Evolutionary conservation across 768 basidiomycete genomes (phyloP), one percentile per base, ranked within the genome.

Genomic region (Kwoniella dendrophila): DNA sequence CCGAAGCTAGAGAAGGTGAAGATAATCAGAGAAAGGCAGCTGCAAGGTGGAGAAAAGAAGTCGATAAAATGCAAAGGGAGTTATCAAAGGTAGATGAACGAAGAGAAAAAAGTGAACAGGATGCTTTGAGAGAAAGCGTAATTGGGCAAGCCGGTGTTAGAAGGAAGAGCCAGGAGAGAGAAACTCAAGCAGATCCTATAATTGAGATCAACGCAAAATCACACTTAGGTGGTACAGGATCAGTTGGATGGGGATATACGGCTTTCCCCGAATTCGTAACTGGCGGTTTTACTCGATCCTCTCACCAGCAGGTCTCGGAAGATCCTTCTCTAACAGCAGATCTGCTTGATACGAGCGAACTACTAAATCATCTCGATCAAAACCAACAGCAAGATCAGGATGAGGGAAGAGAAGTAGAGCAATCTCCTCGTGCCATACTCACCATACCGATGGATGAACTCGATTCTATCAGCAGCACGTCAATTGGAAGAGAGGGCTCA

Each of bases 31-130:
- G 73, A 3, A 74, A 70, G 41, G 38, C 63, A 2, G 68, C 61
- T 2, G 65, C 70, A 3, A 48, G 73, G 40, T 48, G 71, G 56
- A 53, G 62, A 44, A 62, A 50, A 40, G 73, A 74, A 10, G 43
- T 69, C 18, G 70, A 71, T 4, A 74, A 71, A 55, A 62, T 74
- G 38, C 66, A 70, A 43, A 43, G 70, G 34, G 70, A 71, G 26
- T 61, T 66, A 22, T 48, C 68, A 24, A 48, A 60, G 45, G 62
- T 62, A n/a, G 73, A 74, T 34, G 66, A 63, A 30, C 49, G 43
- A 30, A 36, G 66, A 38, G 64, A 51, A 0, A 3, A 55, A 52
- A 20, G 6, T 41, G 59, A 60, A 22, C 29, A 44, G 20, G 20
- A 29, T 7, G 30, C 20, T 30, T 32, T 45, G 40, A 52, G 38